Base-by-base conservation (phyloP, 2,329 filamentous ascomycete species). In the Ophiocordyceps sinensis region DNA sequence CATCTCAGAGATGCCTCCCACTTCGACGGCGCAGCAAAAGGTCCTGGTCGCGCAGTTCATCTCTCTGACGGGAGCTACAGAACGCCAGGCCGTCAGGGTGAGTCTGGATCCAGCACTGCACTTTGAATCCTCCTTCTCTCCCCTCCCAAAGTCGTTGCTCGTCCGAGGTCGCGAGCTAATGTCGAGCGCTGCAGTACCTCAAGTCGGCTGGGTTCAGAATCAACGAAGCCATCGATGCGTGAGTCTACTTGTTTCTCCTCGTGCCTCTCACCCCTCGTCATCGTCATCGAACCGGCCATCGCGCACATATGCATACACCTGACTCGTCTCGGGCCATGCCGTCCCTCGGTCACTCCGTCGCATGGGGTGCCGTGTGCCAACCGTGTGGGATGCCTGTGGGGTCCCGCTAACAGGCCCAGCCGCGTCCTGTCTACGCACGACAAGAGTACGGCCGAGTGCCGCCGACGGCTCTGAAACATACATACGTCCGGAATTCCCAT, bases 191-290 rank as follows among this genome's bases (percentile, higher is more conserved):
- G 43, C 45, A 73, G 70, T 71, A 60, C 47, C 60, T 72, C 19
- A 74, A 66, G 49, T 62, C 59, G 37, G 53, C 64, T 6, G 60
- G 62, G 37, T 76, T 68, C 53, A 70, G 67, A 51, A 53, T 75
- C 7, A 67, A 75, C 43, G 62, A 70, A 43, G 73, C 73, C 32
- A 59, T 74, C 38, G 70, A 77, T 60, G 58, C 65, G 73, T 77
- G 64, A 73, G 73, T 75, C n/a, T 13, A 23, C 19, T 29, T n/a
- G 41, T 48, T 41, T 37, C 39, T 44, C 14, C 39, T 46, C 37
- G 5, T 5, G 39, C 43, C 37, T 38, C 41, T 32, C 28, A 17
- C 28, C 5, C 13, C n/a, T 31, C 37, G 28, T 17, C 37, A 14
- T 21, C 28, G 36, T 15, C 21, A 36, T 41, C 38, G 31, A 38